Evolutionary conservation across 257 asterid species (phyloP), one percentile per base, ranked within the genome.

Genomic region (Eustoma russellianum): DNA sequence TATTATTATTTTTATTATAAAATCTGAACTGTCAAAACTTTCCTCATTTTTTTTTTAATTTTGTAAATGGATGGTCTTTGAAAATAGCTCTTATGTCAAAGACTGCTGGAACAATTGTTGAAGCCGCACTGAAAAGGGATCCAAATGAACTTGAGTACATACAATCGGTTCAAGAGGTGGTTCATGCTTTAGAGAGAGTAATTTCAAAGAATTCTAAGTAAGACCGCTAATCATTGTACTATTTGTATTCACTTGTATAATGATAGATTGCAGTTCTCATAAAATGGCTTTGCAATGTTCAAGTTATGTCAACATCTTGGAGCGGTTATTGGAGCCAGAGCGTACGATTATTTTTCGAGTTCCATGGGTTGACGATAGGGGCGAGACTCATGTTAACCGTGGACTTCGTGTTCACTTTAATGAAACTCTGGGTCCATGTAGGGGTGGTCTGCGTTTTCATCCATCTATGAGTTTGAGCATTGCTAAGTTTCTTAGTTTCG

Each of bases 31-130:
- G 38, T 34, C 33, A 7, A 30, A 17, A 35, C 40, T 53, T 35
- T 49, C 12, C 5, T 55, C 57, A 24, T 24, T 24, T 24, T 24
- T 24, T 24, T n/a, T 52, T 65, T 66, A 45, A 56, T 49, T 58
- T 70, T 61, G 47, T 69, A 60, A 24, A 52, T 64, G 65, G 62
- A 51, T 69, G 66, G 65, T 73, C 61, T 75, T 62, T 65, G 60
- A 65, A 71, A 63, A 72, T 79, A 91, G 98, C 85, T 62, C 89
- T 87, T 51, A 87, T 91, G 97, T 91, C 98, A 46, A 91, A 91
- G 75, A 82, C 96, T 38, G 96, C 98, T 77, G 97, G 97, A 82
- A 84, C 98, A 33, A 91, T 91, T 60, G 93, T 91, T 74, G 98
- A 91, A 77, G 94, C 97, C 52, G 96, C 79, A 59, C 51, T 91